Evolutionary conservation across 1,284 basidiomycete species (phyloP).

Genomic region (Rhodotorula mucilaginosa): DNA sequence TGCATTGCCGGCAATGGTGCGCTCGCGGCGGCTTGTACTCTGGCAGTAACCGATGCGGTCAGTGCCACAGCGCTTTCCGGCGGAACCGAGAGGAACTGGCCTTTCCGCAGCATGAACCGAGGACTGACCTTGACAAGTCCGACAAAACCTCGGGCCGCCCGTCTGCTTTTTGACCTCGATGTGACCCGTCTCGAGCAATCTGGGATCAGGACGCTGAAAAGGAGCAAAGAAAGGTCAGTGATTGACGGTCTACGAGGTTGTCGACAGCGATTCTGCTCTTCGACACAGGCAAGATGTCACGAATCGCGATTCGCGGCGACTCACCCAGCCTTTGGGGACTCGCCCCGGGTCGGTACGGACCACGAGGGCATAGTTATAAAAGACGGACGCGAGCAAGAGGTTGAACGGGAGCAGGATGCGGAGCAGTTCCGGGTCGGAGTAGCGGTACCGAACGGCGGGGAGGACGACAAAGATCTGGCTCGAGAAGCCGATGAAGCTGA

Average conservation of each 20-base stretch:
- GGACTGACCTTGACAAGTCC: conserved; percentile 57
- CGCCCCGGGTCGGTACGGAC: conserved; percentile 75
- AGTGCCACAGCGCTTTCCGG: conserved; percentile 35
- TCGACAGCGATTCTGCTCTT: no score
- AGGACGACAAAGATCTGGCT: conserved; percentile 85
- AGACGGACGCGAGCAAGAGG: conserved; percentile 67
- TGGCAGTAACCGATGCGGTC: background rate
- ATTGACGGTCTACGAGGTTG: no score
- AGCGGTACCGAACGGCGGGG: conserved; percentile 67
- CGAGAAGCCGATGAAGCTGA: conserved; percentile 82
- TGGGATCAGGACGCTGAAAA: conserved; percentile 62
- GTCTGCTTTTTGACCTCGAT: conserved; percentile 84
- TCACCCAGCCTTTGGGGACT: conserved; percentile 78
- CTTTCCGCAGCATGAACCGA: no score
- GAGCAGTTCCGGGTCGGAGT: conserved; percentile 69
- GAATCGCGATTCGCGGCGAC: conserved; percentile 42
- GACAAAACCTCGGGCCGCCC: conserved; percentile 74
- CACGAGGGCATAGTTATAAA: conserved; percentile 83
- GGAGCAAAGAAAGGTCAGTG: background rate
- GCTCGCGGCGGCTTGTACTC: conserved; percentile 57
- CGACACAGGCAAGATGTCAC: background rate
- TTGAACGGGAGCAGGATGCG: conserved; percentile 62
- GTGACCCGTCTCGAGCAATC: conserved; percentile 56
- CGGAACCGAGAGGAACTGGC: no score
- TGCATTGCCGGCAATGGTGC: conserved; percentile 85